A percentile compares a stretch with the other conserved stretches of the same genome.
Evolutionary conservation across 1,139 yeast species (phyloP).

Genomic region (Candida pseudoviswanathii): DNA sequence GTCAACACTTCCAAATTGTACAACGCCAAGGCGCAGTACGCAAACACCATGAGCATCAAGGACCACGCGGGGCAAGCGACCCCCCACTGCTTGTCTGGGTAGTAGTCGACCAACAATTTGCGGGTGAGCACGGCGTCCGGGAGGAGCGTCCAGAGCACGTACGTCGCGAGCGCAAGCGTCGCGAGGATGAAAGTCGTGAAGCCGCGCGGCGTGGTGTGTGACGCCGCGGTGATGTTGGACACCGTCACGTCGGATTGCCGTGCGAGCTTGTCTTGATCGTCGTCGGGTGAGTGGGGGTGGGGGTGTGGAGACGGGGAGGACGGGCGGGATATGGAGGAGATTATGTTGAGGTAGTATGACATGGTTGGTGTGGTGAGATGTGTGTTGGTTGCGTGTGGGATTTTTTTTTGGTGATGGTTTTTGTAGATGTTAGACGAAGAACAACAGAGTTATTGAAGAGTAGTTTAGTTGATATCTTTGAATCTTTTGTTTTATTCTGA

Average conservation of each 20-base stretch:
- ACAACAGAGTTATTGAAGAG: too few relatives aligned
- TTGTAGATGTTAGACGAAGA: background rate
- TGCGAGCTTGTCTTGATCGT: slow-evolving; percentile 57
- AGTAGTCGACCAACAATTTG: slow-evolving; percentile 62
- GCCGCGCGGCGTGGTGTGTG: slow-evolving; percentile 71
- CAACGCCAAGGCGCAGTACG: slow-evolving; percentile 66
- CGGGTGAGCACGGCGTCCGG: slow-evolving; percentile 56
- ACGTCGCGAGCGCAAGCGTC: slow-evolving; percentile 50
- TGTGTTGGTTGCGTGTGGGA: background rate
- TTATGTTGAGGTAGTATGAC: slow-evolving; percentile 8
- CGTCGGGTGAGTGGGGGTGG: background rate
- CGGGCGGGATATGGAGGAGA: slow-evolving; percentile 11
- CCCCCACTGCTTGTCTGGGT: slow-evolving; percentile 90
- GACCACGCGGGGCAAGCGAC: slow-evolving; percentile 71
- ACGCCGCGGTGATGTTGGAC: slow-evolving; percentile 40
- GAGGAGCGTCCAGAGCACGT: slow-evolving; percentile 69
- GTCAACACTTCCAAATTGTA: slow-evolving; percentile 79
- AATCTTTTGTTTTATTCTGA: too few relatives aligned
- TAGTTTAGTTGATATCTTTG: too few relatives aligned
- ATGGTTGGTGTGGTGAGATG: background rate
- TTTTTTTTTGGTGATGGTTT: slow-evolving; percentile 1
- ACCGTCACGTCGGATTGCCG: slow-evolving; percentile 77
- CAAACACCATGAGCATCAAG: slow-evolving; percentile 68
- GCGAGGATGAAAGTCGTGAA: slow-evolving; percentile 74
- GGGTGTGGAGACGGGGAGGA: slow-evolving; percentile 12